Evolutionary conservation across 2,329 filamentous ascomycete genomes (phyloP), one percentile per base, ranked within the genome.

Genomic region (Cercospora zeina): DNA sequence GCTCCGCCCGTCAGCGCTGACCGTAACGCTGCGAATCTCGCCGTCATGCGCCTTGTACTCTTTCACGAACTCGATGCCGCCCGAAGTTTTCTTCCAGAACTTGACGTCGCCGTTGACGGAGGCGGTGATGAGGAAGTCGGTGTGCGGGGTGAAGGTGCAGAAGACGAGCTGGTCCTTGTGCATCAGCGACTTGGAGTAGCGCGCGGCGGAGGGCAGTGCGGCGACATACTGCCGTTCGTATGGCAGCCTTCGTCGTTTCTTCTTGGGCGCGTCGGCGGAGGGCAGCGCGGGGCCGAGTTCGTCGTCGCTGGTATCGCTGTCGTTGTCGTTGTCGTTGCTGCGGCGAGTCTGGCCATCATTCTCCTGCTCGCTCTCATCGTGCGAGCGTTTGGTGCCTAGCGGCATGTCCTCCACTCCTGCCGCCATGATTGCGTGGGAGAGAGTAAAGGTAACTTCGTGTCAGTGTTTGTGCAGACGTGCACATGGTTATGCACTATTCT

Each of bases 121-220:
- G 64, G 90, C 91, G 1, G 95, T 99, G 65, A 99, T 95, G 37
- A 99, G 82, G 74, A 99, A 99, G 69, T 97, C 95, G 63, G 93
- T 97, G 63, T 89, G 81, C 0, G 93, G 93, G 1, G 96, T 96
- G 75, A 96, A 87, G 11, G 88, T 96, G 66, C 91, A 85, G 72
- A 93, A 97, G 61, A 89, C 85, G 54, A 99, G 79, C 78, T 96
- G 92, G 69, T 99, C 95, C 79, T 93, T 93, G 83, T 99, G 95
- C 96, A 99, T 99, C 72, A 99, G 82, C 50, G 95, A 97, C 73
- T 93, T 96, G 62, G 90, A 96, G 78, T 99, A 99, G 50, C 91
- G 89, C 37, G 83, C 72, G 19, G 91, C 90, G 55, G 85, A 85
- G 4, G 95, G 95, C 37, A 99, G 84, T 39, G 95, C 93, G 62